Evolutionary conservation across 2,329 filamentous ascomycete genomes (phyloP).

Genomic region (Fusarium sublunatum): DNA sequence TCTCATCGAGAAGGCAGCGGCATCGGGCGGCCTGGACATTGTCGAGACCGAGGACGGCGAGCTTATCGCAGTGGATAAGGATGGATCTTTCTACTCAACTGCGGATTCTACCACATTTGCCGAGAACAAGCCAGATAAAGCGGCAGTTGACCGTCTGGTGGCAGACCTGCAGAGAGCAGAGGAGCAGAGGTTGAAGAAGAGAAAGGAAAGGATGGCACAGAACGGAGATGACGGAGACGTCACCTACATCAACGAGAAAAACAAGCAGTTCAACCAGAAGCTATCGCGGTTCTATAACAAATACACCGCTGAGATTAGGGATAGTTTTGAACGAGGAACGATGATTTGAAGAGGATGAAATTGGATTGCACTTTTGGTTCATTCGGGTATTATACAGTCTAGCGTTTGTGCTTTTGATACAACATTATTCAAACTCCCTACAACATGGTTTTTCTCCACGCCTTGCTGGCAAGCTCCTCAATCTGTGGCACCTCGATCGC

Average conservation of each 20-base stretch:
- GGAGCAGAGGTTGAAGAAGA: constrained; percentile 85
- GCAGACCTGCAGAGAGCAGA: constrained; percentile 89
- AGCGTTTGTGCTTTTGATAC: constrained; percentile 42
- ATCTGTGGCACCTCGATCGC: constrained; percentile 83
- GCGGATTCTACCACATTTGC: constrained; percentile 84
- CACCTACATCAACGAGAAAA: constrained; percentile 99
- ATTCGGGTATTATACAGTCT: constrained; percentile 50
- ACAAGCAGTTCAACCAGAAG: constrained; percentile 99
- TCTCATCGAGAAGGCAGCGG: constrained; percentile 85
- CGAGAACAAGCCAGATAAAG: constrained; percentile 87
- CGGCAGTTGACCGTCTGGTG: constrained; percentile 88
- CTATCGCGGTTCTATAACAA: constrained; percentile 96
- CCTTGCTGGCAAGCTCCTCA: constrained; percentile 80
- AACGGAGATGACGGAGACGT: constrained; percentile 90
- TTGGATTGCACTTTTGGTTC: constrained; percentile 29
- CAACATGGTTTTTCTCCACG: constrained; percentile 92
- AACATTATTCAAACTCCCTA: constrained; percentile 55
- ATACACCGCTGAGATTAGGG: constrained; percentile 95
- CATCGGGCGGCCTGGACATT: constrained; percentile 86
- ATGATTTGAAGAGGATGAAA: constrained; percentile 73
- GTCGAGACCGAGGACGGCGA: constrained; percentile 96
- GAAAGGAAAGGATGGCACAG: constrained; percentile 79
- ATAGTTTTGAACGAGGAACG: constrained; percentile 96
- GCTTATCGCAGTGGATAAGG: constrained; percentile 90
- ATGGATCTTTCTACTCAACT: constrained; percentile 90